Base-by-base conservation (phyloP, 257 asterid species). In the Solanum chaucha region DNA sequence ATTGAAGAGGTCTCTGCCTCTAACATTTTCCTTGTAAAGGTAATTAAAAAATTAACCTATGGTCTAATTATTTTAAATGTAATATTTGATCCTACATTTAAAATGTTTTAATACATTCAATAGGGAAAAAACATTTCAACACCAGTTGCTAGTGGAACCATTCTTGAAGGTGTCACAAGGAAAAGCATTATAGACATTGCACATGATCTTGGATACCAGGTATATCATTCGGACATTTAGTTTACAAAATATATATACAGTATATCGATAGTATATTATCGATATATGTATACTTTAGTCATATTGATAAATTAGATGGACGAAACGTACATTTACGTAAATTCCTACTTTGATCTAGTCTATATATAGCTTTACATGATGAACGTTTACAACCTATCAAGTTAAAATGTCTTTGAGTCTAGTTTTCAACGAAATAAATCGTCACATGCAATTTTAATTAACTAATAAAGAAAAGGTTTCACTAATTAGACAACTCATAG, bases 1-100 rank as follows among this genome's bases (percentile, higher is more conserved):
- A 77, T 95, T 28, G 98, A 95, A 87, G 98, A 95, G 92, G 97
- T 91, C 70, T 94, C 98, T 36, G 88, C 98, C 48, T 89, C 94
- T 81, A 95, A 95, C 80, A 88, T 95, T 85, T 95, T 95, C 90
- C 85, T 94, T 55, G 82, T 93, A 38, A 93, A 94, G 98, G 98
- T 93, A 94, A 61, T 61, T 10, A 61, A 55, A 70, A 28, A 22
- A 24, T 8, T 35, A 73, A 84, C 5, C n/a, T 2, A 80, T 28
- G 1, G 1, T 80, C 24, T 26, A 26, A 26, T 26, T 78, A 24
- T 22, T 12, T 28, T 19, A 46, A 4, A 28, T 48, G 5, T 81
- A 48, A 81, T 48, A 28, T 30, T 81, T 81, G 8, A 17, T 0
- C 41, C 28, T 15, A 35, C 28, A 72, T 72, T 72, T 72, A 30